Evolutionary conservation across 2,329 filamentous ascomycete genomes (phyloP).

Genomic region (Fusarium sulawesiense): DNA sequence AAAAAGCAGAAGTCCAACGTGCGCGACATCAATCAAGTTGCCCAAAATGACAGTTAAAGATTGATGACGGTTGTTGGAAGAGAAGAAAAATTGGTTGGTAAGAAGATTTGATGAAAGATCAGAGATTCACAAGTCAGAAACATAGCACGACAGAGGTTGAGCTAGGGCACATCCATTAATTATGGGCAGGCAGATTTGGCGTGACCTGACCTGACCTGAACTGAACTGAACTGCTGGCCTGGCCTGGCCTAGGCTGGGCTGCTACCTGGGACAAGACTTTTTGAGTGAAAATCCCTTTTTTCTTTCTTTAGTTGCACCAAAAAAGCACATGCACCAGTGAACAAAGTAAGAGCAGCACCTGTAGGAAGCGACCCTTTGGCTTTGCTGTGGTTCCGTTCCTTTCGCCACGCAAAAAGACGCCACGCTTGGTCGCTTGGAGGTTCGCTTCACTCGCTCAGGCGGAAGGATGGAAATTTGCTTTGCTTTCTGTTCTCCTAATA

Average conservation of each 20-base stretch:
- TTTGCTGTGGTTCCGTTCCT: conserved; percentile 5
- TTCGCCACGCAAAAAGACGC: conserved; percentile 29
- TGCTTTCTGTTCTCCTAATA: conserved; percentile 1
- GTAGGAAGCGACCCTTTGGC: conserved; percentile 6
- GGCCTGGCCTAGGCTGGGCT: not conserved
- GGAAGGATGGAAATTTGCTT: conserved; percentile 11
- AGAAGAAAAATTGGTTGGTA: not conserved
- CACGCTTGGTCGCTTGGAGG: conserved; percentile 2
- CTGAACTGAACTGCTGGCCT: not conserved
- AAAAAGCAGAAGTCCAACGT: not conserved
- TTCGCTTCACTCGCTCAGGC: not conserved
- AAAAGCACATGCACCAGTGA: not conserved
- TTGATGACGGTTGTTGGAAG: not conserved
- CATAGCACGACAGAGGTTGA: conserved; percentile 21
- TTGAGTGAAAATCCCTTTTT: conserved; percentile 23
- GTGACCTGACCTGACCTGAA: conserved; percentile 2
- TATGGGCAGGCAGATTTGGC: conserved; percentile 37
- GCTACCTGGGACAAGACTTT: conserved; percentile 8
- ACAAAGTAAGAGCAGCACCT: conserved; percentile 4
- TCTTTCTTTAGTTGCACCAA: not conserved
- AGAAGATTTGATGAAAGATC: conserved; percentile 15
- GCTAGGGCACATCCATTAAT: conserved; percentile 27
- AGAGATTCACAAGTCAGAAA: conserved; percentile 17
- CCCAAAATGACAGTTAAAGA: conserved; percentile 15
- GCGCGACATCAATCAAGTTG: conserved; percentile 27